Evolutionary conservation across 805 yeast species (phyloP).

Genomic region (Zygoascus bituminiphila): DNA sequence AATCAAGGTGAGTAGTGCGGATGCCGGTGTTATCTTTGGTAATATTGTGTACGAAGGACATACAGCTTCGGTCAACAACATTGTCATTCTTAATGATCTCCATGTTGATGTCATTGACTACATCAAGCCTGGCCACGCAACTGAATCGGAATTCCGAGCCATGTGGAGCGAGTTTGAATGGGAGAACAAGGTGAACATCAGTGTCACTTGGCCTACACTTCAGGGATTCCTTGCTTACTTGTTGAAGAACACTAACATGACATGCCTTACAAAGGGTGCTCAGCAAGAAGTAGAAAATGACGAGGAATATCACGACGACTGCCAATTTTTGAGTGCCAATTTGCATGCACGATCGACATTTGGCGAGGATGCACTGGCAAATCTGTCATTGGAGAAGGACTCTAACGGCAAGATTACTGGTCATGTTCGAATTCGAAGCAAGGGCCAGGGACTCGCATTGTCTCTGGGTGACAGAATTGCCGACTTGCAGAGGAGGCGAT

Average conservation of each 20-base stretch:
- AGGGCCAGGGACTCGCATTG: conserved; percentile 95
- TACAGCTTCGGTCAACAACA: conserved; percentile 79
- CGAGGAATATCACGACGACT: conserved; percentile 36
- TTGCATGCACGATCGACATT: conserved; percentile 85
- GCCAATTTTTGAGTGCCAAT: conserved; percentile 89
- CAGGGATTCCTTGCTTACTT: conserved; percentile 71
- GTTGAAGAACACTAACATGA: conserved; percentile 84
- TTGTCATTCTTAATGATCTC: conserved; percentile 87
- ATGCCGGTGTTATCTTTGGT: conserved; percentile 96
- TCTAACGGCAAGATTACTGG: conserved; percentile 74
- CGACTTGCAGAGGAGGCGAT: conserved; percentile 43
- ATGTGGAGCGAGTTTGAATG: conserved; percentile 99
- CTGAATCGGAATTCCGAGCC: conserved; percentile 82
- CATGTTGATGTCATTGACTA: conserved; percentile 97
- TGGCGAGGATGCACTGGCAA: conserved; percentile 97
- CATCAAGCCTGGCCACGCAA: conserved; percentile 87
- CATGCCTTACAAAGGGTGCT: conserved; percentile 88
- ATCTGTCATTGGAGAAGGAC: conserved; percentile 82
- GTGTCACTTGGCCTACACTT: conserved; percentile 45
- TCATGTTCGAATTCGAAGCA: conserved; percentile 91
- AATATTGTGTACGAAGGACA: conserved; percentile 95
- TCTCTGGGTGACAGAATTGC: conserved; percentile 93
- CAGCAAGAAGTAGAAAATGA: conserved; percentile 28
- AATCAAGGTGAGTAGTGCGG: conserved; percentile 91
- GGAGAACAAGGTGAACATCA: conserved; percentile 93